Evolutionary conservation across 2,329 filamentous ascomycete species (phyloP).

Genomic region (Phialophora verrucosa): DNA sequence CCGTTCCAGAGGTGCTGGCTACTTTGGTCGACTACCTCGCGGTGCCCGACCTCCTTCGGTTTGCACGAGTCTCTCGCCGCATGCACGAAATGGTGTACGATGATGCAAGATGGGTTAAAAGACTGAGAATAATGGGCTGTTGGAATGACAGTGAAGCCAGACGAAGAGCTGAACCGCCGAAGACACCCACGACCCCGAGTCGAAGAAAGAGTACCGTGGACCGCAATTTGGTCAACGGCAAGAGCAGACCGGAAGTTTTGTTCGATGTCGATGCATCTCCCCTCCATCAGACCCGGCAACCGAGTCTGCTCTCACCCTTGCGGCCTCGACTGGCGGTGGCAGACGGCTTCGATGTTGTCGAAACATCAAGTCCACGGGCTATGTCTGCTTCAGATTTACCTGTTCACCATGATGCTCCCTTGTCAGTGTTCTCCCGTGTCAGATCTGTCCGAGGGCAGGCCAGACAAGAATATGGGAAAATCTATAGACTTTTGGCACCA

Average conservation of each 20-base stretch:
- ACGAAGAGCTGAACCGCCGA: slow-evolving; percentile 46
- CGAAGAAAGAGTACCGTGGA: slow-evolving; percentile 34
- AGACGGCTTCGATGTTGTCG: slow-evolving; percentile 82
- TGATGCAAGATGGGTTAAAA: slow-evolving; percentile 90
- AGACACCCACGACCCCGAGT: slow-evolving; percentile 23
- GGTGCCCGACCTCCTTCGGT: slow-evolving; percentile 80
- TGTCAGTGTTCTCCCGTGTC: slow-evolving; percentile 72
- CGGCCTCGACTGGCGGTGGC: slow-evolving; percentile 48
- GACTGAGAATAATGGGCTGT: slow-evolving; percentile 82
- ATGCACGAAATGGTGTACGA: slow-evolving; percentile 99
- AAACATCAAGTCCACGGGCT: slow-evolving; percentile 55
- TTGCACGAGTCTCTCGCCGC: slow-evolving; percentile 80
- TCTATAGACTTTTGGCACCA: slow-evolving; percentile 85
- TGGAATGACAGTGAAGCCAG: slow-evolving; percentile 92
- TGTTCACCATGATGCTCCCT: slow-evolving; percentile 66
- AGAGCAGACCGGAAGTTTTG: slow-evolving; percentile 38
- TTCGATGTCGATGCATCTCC: slow-evolving; percentile 34
- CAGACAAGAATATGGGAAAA: slow-evolving; percentile 85
- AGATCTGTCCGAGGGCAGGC: slow-evolving; percentile 83
- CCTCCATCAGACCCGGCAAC: slow-evolving; percentile 20
- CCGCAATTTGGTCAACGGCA: slow-evolving; percentile 37
- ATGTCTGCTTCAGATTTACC: slow-evolving; percentile 41
- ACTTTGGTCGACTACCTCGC: slow-evolving; percentile 88
- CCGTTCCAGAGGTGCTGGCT: slow-evolving; percentile 75
- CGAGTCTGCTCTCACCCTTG: slow-evolving; percentile 27